Base-by-base conservation (phyloP, 2,329 filamentous ascomycete genomes). In the Trichophyton equinum region DNA sequence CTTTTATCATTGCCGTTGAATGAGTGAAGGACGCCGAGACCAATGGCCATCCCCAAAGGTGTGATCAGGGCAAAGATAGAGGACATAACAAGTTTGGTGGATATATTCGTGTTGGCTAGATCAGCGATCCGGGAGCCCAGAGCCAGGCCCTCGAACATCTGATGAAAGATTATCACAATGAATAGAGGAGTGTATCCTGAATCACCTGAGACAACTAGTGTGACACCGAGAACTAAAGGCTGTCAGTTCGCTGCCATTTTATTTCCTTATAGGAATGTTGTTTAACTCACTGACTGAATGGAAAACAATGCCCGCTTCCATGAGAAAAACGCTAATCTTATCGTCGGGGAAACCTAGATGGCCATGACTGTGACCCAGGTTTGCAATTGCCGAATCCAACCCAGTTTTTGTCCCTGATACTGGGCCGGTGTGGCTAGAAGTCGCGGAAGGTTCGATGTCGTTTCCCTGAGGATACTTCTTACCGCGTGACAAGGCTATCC, bases 21-120 rank as follows among this genome's bases (percentile, higher is more conserved):
- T 7, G 77, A 71, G 42, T 85, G 74, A 30, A 91, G 73, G 2
- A 88, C 86, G 2, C 86, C 86, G 38, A 90, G 84, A 0, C 88
- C 88, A 62, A 92, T 90, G 0, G 84, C 86, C 87, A 91, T 91
- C 9, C 88, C 88, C 33, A 89, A 75, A 0, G 88, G 88, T 0
- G 88, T 91, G 60, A 89, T 83, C 27, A 90, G 74, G 0, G 86
- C 81, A 67, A 90, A 91, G 0, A 80, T 77, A 1, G 72, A 65
- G 0, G 81, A 86, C 74, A 91, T 83, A 11, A 82, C 63, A 2
- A 84, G 72, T 69, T 89, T 74, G 11, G 69, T 70, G 60, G 69
- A 64, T 58, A 53, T 65, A 60, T n/a, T 63, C 44, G 59, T 66
- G n/a, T 63, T 66, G 3, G 69, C 65, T 3, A 89, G 76, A 0